These are phyloP conservation scores for Xylaria arbuscula DNA, from an alignment of 2,329 filamentous ascomycete genomes.

Conservation along the genomic window DNA sequence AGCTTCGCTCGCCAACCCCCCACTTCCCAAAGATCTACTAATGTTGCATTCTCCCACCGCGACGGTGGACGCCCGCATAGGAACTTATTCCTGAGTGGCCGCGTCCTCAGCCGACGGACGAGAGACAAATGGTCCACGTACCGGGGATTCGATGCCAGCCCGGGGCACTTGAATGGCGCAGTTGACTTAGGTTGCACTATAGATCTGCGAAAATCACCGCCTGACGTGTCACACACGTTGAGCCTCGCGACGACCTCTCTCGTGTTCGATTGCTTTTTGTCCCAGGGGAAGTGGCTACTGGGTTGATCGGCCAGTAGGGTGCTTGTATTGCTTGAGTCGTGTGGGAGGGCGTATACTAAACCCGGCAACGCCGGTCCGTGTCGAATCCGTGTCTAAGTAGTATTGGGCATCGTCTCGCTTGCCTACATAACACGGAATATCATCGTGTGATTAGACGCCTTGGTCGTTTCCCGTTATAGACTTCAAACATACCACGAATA, in stretches of 20 bases:
- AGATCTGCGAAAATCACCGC: constrained; percentile 31
- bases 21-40: constrained; percentile 19
- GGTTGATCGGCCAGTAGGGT: constrained; percentile 33
- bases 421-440: constrained; percentile 38
- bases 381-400: constrained; percentile 30
- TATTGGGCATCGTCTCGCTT: constrained; percentile 38
- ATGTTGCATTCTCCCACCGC: constrained; percentile 22
- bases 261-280: constrained; percentile 34
- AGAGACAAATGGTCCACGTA: constrained; percentile 19
- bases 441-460: constrained; percentile 32
- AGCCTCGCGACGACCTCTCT: constrained; percentile 35
- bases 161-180: constrained; percentile 17
- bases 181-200: constrained; percentile 28
- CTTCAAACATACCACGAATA: constrained; percentile 17
- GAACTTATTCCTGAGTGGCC: constrained; percentile 33
- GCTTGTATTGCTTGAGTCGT: constrained; percentile 21
- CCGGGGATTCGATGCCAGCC: constrained; percentile 28
- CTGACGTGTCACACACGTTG: constrained; percentile 32
- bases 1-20: constrained; percentile 22
- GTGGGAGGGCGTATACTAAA: constrained; percentile 33
- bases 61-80: constrained; percentile 37
- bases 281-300: constrained; percentile 13
- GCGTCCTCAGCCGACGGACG: constrained; percentile 34
- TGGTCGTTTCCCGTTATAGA: constrained; percentile 10
- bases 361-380: constrained; percentile 23